Percentiles rank a stretch among this genome's conserved stretches.
phyloP scores from a whole-genome alignment of 2,329 filamentous ascomycete species.

The Immersiporthe knoxdaviesiana region DNA sequence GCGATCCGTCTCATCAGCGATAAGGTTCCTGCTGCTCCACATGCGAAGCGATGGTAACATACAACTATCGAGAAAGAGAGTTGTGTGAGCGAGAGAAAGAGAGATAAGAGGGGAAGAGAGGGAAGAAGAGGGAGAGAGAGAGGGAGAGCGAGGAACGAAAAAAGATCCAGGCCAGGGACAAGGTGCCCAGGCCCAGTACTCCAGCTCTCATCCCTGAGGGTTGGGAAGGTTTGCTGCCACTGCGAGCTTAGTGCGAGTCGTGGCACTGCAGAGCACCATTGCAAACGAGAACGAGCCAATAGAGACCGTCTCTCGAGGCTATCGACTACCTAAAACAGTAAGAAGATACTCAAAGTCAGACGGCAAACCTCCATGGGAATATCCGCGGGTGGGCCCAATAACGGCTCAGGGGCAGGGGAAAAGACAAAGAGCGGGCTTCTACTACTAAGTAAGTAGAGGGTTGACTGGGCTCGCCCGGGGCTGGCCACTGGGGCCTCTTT shows the following conservation, averaged over 20 bases:
- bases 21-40: background rate
- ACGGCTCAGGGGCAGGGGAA: conserved; percentile 7
- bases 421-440: background rate
- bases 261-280: background rate
- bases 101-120: background rate
- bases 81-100: background rate
- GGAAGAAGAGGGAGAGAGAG: background rate
- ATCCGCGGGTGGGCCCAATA: conserved; percentile 13
- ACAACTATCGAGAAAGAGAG: background rate
- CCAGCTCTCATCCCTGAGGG: background rate
- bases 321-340: conserved; percentile 10
- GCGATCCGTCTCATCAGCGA: background rate
- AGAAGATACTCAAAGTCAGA: background rate
- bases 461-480: background rate
- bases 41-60: background rate
- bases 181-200: background rate
- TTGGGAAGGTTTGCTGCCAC: background rate
- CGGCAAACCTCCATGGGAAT: conserved; percentile 2
- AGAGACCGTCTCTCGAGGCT: background rate
- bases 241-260: background rate
- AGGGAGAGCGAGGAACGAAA: background rate
- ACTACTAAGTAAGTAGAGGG: too few relatives aligned
- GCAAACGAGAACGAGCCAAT: background rate
- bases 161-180: background rate
- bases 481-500: background rate